Percentiles rank a stretch among this genome's conserved stretches.
These are phyloP conservation scores for Mrakia frigida DNA, from an alignment of 768 basidiomycete genomes.

Conservation along the genomic window DNA sequence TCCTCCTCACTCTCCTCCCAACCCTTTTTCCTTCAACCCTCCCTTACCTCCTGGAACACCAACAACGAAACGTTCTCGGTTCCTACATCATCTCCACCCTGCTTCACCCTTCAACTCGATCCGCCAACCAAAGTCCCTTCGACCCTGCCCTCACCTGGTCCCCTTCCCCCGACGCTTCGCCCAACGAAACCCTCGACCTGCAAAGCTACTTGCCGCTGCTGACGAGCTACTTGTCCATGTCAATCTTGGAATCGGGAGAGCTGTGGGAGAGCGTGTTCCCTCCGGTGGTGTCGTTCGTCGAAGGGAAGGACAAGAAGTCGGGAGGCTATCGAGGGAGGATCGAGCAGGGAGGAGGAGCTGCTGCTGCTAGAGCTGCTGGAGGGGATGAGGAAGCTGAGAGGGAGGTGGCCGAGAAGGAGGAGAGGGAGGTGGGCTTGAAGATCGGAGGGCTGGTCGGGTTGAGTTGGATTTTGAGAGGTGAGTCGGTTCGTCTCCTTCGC, in stretches of 20 bases:
- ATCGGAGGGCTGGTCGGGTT: conserved; percentile 42
- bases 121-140: conserved; percentile 8
- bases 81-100: conserved; percentile 43
- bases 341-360: conserved; percentile 7
- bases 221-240: conserved; percentile 40
- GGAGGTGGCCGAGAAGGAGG: conserved; percentile 31
- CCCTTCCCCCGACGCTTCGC: not conserved
- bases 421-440: conserved; percentile 34
- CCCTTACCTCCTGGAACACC: conserved; percentile 51
- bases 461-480: conserved; percentile 38
- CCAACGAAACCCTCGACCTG: conserved; percentile 36
- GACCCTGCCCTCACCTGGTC: conserved; percentile 16
- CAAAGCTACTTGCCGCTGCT: conserved; percentile 36
- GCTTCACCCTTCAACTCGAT: conserved; percentile 36
- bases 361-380: not conserved
- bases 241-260: conserved; percentile 40
- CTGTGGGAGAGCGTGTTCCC: conserved; percentile 45
- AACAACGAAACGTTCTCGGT: conserved; percentile 43
- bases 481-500: not conserved
- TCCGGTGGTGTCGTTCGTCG: conserved; percentile 35
- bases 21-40: conserved; percentile 61
- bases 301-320: conserved; percentile 29
- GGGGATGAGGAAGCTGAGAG: conserved; percentile 18
- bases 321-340: conserved; percentile 30
- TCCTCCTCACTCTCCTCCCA: conserved; percentile 59